Percentiles rank a stretch among this genome's conserved stretches.
Conservation (phyloP, 1,139 yeast species). For the Citeromyces siamensis region DNA sequence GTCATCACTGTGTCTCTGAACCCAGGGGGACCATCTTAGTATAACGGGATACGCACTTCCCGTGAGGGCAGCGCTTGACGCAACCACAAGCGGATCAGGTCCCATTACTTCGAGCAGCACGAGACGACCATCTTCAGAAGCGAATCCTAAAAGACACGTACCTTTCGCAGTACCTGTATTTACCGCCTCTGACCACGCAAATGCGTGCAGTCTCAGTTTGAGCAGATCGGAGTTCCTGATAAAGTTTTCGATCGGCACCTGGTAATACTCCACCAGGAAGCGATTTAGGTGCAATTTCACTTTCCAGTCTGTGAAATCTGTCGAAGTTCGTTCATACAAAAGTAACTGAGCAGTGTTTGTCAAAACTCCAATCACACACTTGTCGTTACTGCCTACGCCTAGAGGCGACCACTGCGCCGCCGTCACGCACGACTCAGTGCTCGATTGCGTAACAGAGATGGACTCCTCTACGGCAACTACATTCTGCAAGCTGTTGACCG, state of each 20-base stretch:
- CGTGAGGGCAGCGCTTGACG: slow-evolving; percentile 10
- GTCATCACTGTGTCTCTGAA: too few relatives aligned
- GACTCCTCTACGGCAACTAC: slow-evolving; percentile 12
- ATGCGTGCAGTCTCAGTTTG: slow-evolving; percentile 14
- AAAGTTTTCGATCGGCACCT: slow-evolving; percentile 10
- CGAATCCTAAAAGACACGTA: slow-evolving; percentile 11
- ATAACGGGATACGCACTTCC: slow-evolving; percentile 10
- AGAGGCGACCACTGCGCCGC: slow-evolving; percentile 15
- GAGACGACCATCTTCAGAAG: slow-evolving; percentile 11
- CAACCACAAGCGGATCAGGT: slow-evolving; percentile 9
- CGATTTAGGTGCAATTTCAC: slow-evolving; percentile 10
- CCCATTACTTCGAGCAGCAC: slow-evolving; percentile 10
- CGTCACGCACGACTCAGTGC: slow-evolving; percentile 9
- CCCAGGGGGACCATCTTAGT: slow-evolving; percentile 11
- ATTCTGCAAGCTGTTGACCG: slow-evolving; percentile 7
- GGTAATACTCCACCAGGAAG: slow-evolving; percentile 8
- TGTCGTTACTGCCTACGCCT: slow-evolving; percentile 11
- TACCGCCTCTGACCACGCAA: slow-evolving; percentile 12
- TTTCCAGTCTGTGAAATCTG: slow-evolving; percentile 10
- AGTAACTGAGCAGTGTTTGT: slow-evolving; percentile 14
- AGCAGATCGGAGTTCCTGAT: slow-evolving; percentile 10
- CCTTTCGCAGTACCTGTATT: background rate
- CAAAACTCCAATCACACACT: slow-evolving; percentile 12
- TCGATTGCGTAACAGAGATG: slow-evolving; percentile 11
- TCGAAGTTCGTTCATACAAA: slow-evolving; percentile 8